phyloP scores from a whole-genome alignment of 2,329 filamentous ascomycete genomes.

The Alternaria gansuensis region DNA sequence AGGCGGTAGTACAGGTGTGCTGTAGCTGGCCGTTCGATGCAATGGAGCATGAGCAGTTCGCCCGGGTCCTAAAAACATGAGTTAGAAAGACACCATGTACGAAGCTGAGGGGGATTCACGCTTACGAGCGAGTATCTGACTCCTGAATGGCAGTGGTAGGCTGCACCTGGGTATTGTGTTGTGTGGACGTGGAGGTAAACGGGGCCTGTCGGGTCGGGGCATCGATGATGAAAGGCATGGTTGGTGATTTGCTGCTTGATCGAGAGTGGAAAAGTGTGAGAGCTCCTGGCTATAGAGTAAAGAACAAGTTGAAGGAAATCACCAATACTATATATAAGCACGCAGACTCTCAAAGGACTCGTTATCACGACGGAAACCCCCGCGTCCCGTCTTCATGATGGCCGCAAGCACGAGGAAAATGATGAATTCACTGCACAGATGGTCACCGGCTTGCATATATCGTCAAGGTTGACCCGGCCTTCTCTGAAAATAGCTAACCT shows the following conservation, averaged over 20 bases:
- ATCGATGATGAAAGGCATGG: not conserved
- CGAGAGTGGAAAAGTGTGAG: not conserved
- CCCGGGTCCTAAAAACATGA: not conserved
- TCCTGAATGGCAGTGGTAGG: not conserved
- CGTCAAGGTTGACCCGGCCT: no score
- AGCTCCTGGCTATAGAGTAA: not conserved
- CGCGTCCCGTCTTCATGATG: no score
- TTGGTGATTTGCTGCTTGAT: not conserved
- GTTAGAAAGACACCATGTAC: not conserved
- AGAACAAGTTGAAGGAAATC: not conserved
- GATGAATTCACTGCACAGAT: no score
- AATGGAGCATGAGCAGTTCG: not conserved
- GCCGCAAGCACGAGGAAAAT: no score
- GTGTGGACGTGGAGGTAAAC: not conserved
- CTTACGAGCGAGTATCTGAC: not conserved
- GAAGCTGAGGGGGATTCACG: not conserved
- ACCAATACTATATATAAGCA: not conserved
- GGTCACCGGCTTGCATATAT: no score
- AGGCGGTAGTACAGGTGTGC: slow-evolving; percentile 4
- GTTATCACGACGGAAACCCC: not conserved
- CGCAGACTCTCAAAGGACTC: not conserved
- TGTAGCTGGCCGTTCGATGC: not conserved
- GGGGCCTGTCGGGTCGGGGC: not conserved
- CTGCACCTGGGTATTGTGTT: not conserved
- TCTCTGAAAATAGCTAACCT: no score